Conservation (phyloP, 768 basidiomycete species). For the Serendipita sp. region DNA sequence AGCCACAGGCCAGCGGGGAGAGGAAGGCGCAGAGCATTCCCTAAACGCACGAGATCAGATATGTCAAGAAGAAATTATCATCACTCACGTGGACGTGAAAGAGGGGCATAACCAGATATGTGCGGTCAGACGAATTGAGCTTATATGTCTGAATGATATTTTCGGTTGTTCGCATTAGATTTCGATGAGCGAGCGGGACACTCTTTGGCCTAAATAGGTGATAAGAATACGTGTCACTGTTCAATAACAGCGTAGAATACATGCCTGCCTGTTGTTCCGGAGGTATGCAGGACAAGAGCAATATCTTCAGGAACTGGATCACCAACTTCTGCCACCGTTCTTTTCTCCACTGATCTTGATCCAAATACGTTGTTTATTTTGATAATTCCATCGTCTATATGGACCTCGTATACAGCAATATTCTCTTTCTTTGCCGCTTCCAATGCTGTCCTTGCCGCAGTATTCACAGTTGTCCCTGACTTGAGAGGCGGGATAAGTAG, state of each 20-base stretch:
- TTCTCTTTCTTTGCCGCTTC: constrained; percentile 4
- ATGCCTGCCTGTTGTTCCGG: constrained; percentile 46
- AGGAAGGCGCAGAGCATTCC: constrained; percentile 44
- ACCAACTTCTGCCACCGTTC: constrained; percentile 1
- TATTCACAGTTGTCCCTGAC: neutral
- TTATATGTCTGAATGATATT: constrained; percentile 22
- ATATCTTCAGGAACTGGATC: constrained; percentile 26
- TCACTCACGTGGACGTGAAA: constrained; percentile 33
- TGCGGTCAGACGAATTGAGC: constrained; percentile 18
- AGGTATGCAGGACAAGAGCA: constrained; percentile 42
- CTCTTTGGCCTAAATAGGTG: constrained; percentile 19
- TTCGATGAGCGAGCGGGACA: constrained; percentile 21
- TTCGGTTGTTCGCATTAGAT: constrained; percentile 19
- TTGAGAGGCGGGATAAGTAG: constrained; percentile 13
- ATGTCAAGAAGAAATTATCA: too few species aligned
- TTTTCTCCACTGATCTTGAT: neutral
- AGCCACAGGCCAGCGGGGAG: constrained; percentile 40
- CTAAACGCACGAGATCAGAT: neutral
- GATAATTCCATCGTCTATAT: neutral
- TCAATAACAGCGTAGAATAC: constrained; percentile 21
- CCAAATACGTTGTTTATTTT: neutral
- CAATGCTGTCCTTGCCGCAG: neutral
- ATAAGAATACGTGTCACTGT: too few species aligned
- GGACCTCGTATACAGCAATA: neutral
- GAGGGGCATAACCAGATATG: constrained; percentile 34